phyloP scores from a whole-genome alignment of 306 rosid species.

The Castanospermum australe region DNA sequence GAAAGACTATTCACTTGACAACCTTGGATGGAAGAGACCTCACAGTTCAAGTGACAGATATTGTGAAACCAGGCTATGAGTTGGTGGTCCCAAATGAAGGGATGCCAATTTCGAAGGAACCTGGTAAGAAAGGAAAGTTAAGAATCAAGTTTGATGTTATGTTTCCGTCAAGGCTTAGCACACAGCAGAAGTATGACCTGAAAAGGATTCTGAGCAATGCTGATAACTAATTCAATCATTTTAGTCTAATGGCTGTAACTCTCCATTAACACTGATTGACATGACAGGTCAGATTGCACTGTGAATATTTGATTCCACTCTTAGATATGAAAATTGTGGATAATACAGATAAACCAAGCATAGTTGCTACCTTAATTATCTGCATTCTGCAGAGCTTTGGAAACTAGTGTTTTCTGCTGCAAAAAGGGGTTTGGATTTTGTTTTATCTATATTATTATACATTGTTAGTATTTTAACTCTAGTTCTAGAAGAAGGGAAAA shows the following conservation, averaged over 20 bases:
- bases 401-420: constrained; percentile 15
- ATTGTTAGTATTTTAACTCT: neutral
- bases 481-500: neutral
- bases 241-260: neutral
- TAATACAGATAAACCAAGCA: constrained; percentile 39
- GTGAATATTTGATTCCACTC: constrained; percentile 36
- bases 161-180: constrained; percentile 64
- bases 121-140: constrained; percentile 65
- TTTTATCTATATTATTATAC: neutral
- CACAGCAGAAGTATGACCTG: constrained; percentile 67
- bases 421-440: constrained; percentile 4
- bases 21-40: constrained; percentile 70
- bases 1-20: constrained; percentile 45
- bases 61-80: constrained; percentile 60
- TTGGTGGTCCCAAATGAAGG: constrained; percentile 63
- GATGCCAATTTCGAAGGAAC: constrained; percentile 76
- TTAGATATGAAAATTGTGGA: constrained; percentile 44
- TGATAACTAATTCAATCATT: constrained; percentile 25
- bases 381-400: constrained; percentile 16
- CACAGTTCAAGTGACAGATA: constrained; percentile 41
- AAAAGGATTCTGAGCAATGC: constrained; percentile 51
- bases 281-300: constrained; percentile 16
- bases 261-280: constrained; percentile 25
- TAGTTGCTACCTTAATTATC: constrained; percentile 19
- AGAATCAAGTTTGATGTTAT: constrained; percentile 62